Percentiles rank a stretch among this genome's conserved stretches.
These are phyloP conservation scores for Gonapodya sp. DNA, from an alignment of 192 early-diverging fungal genomes.

Conservation along the genomic window DNA sequence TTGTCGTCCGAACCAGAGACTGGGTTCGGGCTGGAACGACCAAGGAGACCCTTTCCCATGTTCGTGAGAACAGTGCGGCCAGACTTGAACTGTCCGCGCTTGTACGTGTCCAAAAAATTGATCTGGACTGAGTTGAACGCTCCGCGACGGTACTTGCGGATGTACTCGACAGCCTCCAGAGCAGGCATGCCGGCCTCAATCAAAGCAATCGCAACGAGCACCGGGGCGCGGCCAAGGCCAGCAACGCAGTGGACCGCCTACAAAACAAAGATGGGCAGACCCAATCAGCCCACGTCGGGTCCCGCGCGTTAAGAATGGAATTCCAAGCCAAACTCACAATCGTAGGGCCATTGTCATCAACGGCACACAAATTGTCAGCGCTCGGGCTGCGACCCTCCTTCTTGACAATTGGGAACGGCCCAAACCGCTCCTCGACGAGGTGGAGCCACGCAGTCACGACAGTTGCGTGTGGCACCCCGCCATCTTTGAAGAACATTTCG, in stretches of 20 bases:
- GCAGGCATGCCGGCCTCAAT: slow-evolving; percentile 71
- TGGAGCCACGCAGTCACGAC: slow-evolving; percentile 57
- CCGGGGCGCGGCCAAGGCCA: slow-evolving; percentile 50
- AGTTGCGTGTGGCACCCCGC: slow-evolving; percentile 38
- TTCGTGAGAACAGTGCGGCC: neutral
- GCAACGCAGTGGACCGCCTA: slow-evolving; percentile 68
- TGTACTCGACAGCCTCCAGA: slow-evolving; percentile 63
- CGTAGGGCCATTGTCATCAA: neutral
- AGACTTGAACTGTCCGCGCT: slow-evolving; percentile 12
- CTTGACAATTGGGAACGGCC: slow-evolving; percentile 13
- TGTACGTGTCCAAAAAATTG: slow-evolving; percentile 30
- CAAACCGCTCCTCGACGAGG: slow-evolving; percentile 47
- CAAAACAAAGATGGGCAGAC: no score
- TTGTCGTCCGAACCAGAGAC: neutral
- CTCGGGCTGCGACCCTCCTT: neutral
- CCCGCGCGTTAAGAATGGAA: neutral
- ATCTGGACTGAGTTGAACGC: slow-evolving; percentile 67
- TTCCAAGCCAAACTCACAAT: neutral
- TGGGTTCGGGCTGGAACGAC: neutral
- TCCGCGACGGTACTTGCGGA: slow-evolving; percentile 60
- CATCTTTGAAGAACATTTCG: slow-evolving; percentile 25
- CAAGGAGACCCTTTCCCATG: neutral
- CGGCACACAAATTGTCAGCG: neutral
- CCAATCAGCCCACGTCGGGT: neutral
- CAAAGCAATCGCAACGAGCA: slow-evolving; percentile 67